phyloP scores from a whole-genome alignment of 2,329 filamentous ascomycete species.

The Diplodia intermedia region DNA sequence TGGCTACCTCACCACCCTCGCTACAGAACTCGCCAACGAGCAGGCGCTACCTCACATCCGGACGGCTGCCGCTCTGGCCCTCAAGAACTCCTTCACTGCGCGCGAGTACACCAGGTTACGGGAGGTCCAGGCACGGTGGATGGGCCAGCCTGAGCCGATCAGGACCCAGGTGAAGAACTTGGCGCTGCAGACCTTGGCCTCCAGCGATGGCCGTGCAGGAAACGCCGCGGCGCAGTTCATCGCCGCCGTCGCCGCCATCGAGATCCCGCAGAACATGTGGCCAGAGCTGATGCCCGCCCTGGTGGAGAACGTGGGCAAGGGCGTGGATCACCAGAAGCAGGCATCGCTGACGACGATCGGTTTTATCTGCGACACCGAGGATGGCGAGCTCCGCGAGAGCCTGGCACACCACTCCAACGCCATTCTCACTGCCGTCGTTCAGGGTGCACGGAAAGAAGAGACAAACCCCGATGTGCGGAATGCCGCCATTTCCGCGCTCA shows the following conservation, averaged over 20 bases:
- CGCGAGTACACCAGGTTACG: constrained; percentile 87
- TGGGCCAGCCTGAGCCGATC: constrained; percentile 80
- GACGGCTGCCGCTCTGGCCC: constrained; percentile 90
- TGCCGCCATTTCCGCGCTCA: constrained; percentile 90
- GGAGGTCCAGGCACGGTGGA: constrained; percentile 93
- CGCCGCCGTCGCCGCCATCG: constrained; percentile 91
- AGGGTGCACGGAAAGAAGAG: constrained; percentile 97
- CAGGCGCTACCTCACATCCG: constrained; percentile 81
- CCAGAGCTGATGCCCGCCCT: constrained; percentile 85
- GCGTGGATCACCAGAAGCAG: constrained; percentile 88
- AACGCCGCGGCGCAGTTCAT: constrained; percentile 94
- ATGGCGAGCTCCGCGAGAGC: constrained; percentile 81
- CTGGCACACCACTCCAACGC: constrained; percentile 91
- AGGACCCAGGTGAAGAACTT: constrained; percentile 89
- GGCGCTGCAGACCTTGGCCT: constrained; percentile 85
- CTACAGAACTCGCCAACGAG: constrained; percentile 93
- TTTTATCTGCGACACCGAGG: constrained; percentile 96
- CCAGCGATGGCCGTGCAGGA: constrained; percentile 80
- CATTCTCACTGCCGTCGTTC: constrained; percentile 95
- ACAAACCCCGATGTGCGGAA: constrained; percentile 87
- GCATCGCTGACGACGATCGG: constrained; percentile 94
- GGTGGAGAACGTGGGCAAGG: constrained; percentile 90
- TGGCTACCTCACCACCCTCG: constrained; percentile 89
- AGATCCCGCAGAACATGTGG: constrained; percentile 93
- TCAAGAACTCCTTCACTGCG: constrained; percentile 98